Evolutionary conservation across 2,329 filamentous ascomycete species (phyloP).

Genomic region (Nemania sp.): DNA sequence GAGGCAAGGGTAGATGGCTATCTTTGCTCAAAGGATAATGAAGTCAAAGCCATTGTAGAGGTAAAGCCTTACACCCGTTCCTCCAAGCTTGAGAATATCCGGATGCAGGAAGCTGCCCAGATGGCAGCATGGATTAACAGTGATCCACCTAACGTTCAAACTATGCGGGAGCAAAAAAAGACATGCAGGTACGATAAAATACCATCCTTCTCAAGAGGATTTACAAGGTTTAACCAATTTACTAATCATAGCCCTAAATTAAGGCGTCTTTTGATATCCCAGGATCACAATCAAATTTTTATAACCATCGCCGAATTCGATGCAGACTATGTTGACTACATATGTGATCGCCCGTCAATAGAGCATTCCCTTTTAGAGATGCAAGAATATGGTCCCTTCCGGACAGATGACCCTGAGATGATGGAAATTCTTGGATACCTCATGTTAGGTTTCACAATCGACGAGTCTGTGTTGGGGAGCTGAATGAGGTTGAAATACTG

Average conservation of each 20-base stretch:
- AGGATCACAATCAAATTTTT: neutral
- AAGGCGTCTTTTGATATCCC: conserved; percentile 1
- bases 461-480: too few species aligned
- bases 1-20: conserved; percentile 7
- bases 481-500: too few species aligned
- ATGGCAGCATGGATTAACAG: conserved; percentile 4
- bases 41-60: conserved; percentile 5
- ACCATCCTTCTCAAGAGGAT: neutral
- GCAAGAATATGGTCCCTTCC: too few species aligned
- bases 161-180: conserved; percentile 4
- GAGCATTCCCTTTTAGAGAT: neutral
- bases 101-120: conserved; percentile 5
- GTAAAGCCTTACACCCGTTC: neutral
- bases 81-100: neutral
- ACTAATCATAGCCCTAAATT: neutral
- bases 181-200: neutral
- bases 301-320: neutral
- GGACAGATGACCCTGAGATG: too few species aligned
- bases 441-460: too few species aligned
- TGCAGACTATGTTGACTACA: conserved; percentile 10
- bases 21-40: neutral
- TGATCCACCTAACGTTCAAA: conserved; percentile 4
- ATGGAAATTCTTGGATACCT: too few species aligned
- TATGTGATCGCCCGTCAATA: neutral
- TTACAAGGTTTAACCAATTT: neutral